Evolutionary conservation across 768 basidiomycete species (phyloP).

Genomic region (Trametes cubensis): DNA sequence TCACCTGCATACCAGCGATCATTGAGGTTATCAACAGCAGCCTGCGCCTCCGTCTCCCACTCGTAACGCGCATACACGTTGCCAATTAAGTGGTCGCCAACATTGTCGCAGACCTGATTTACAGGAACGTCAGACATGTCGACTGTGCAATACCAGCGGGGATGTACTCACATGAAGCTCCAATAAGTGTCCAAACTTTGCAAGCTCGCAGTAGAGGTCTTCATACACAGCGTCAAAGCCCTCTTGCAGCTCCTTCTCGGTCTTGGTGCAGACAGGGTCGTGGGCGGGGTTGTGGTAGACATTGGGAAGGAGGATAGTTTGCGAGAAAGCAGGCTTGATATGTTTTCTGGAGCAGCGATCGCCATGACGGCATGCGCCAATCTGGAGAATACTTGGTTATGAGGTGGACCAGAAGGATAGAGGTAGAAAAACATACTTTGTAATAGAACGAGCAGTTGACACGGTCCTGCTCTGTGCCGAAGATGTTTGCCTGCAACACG

Average conservation of each 20-base stretch:
- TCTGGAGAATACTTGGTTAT: constrained; percentile 49
- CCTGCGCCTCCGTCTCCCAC: constrained; percentile 96
- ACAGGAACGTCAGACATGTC: neutral
- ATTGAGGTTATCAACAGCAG: constrained; percentile 90
- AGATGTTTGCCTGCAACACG: constrained; percentile 80
- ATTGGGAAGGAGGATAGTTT: constrained; percentile 94
- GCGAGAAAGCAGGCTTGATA: constrained; percentile 96
- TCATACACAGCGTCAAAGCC: constrained; percentile 95
- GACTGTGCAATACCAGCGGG: neutral
- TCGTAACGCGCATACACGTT: constrained; percentile 98
- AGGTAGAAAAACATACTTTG: constrained; percentile 57
- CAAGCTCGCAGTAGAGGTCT: constrained; percentile 91
- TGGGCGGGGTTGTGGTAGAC: constrained; percentile 99
- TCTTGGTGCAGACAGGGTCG: constrained; percentile 85
- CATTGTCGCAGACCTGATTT: constrained; percentile 90
- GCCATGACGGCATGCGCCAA: constrained; percentile 98
- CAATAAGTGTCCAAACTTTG: constrained; percentile 93
- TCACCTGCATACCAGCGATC: constrained; percentile 97
- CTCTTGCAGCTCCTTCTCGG: constrained; percentile 85
- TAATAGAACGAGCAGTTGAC: constrained; percentile 99
- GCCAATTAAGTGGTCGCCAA: constrained; percentile 97
- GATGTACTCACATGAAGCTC: constrained; percentile 81
- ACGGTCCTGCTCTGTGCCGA: constrained; percentile 91
- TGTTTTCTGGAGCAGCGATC: constrained; percentile 98
- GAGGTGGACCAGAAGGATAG: constrained; percentile 1